Evolutionary conservation across 805 yeast genomes (phyloP), one percentile per base, ranked within the genome.

Genomic region (Lipomyces yamadae): DNA sequence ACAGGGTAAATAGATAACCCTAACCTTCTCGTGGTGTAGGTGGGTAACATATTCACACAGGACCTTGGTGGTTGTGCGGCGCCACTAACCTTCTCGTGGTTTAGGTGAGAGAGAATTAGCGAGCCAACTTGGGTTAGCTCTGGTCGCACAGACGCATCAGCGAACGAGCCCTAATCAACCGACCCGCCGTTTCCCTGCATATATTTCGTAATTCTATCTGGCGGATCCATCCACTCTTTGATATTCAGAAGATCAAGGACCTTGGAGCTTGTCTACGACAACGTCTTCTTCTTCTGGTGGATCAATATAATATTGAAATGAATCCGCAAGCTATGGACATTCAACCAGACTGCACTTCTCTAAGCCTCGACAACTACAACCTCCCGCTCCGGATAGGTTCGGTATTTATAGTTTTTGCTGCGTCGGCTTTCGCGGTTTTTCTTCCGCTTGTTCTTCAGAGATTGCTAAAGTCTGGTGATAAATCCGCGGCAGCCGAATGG

Each of bases 351-450:
- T 65, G 68, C 42, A 10, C 37, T 8, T 45, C 50, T 33, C 30
- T n/a, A 35, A 15, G 53, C 24, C 42, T 54, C 2, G 69, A 58
- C 32, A 58, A 55, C 34, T 68, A 60, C 58, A 59, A 61, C 42
- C 61, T 72, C 13, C 57, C 54, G 4, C 55, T 68, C 48, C 72
- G 72, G 34, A 53, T 72, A 6, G 61, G 39, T 10, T 70, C 74
- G 15, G 65, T 72, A 7, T 69, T 71, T 55, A 62, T 70, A 11
- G 69, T 72, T 32, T 54, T 72, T 45, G 50, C 45, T 2, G 69
- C 58, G 29, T 72, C 74, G 8, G 66, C 64, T 6, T 42, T 66
- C 33, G 72, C 70, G 10, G 72, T 68, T 11, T 58, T 63, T 37
- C 53, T 69, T 13, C 74, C 74, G 33, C 62, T 66, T 8, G 34